A percentile compares a stretch with the other conserved stretches of the same genome.
These are phyloP conservation scores for Elongisporangium prolatum DNA, from an alignment of 352 stramenopile species.

Conservation along the genomic window DNA sequence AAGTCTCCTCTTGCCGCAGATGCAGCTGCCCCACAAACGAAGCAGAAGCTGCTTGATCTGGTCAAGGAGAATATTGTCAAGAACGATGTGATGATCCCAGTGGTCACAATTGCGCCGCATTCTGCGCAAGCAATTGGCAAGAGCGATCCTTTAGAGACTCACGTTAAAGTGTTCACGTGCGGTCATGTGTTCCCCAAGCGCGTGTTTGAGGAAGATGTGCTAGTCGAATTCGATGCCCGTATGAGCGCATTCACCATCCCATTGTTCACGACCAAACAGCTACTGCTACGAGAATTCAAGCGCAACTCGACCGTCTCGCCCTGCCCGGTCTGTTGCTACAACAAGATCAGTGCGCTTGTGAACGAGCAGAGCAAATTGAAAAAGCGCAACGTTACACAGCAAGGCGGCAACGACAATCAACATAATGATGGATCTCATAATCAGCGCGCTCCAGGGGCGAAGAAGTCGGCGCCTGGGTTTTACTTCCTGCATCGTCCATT, in stretches of 20 bases:
- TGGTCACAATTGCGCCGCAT: constrained; percentile 56
- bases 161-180: constrained; percentile 83
- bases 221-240: constrained; percentile 78
- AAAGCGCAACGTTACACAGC: constrained; percentile 1
- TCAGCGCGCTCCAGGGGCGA: background rate
- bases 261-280: constrained; percentile 57
- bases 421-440: background rate
- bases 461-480: constrained; percentile 15
- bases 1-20: background rate
- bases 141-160: constrained; percentile 80
- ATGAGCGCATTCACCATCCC: constrained; percentile 58
- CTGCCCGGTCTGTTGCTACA: constrained; percentile 78
- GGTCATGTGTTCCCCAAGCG: constrained; percentile 82
- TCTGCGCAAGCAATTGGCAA: constrained; percentile 66
- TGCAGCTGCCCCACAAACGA: constrained; percentile 8
- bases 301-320: constrained; percentile 55
- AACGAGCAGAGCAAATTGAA: constrained; percentile 25
- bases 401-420: background rate
- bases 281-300: constrained; percentile 66
- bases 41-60: constrained; percentile 44
- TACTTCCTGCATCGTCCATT: constrained; percentile 55
- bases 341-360: constrained; percentile 66
- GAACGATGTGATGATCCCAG: constrained; percentile 52
- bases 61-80: constrained; percentile 75
- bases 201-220: constrained; percentile 81